Conservation (phyloP, 306 rosid genomes). For the Ammopiptanthus mongolicus region DNA sequence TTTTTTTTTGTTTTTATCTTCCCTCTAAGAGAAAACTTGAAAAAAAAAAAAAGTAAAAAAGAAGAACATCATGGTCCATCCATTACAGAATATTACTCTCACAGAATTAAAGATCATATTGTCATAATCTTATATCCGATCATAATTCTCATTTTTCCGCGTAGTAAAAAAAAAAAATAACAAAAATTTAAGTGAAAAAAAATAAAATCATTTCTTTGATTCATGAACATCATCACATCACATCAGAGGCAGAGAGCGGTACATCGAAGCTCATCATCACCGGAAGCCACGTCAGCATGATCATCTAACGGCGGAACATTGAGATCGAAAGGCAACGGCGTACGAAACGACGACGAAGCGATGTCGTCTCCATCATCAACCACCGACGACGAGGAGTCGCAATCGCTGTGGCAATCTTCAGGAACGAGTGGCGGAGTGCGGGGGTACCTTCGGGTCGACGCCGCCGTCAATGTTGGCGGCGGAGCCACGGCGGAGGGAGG, state of each 20-base stretch:
- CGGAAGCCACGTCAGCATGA: constrained; percentile 8
- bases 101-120: constrained; percentile 44
- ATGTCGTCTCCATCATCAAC: constrained; percentile 33
- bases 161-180: neutral
- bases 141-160: constrained; percentile 25
- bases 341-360: constrained; percentile 42
- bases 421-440: constrained; percentile 64
- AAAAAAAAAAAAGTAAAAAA: neutral
- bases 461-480: neutral
- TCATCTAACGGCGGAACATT: constrained; percentile 61
- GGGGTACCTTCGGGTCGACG: constrained; percentile 29
- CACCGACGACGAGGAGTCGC: constrained; percentile 85
- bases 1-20: neutral
- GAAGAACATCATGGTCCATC: neutral
- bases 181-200: constrained; percentile 2
- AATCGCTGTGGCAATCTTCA: constrained; percentile 82
- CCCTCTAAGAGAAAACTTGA: neutral
- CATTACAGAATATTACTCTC: constrained; percentile 19
- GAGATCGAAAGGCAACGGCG: constrained; percentile 64
- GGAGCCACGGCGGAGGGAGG: neutral
- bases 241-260: constrained; percentile 73
- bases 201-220: constrained; percentile 25
- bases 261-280: constrained; percentile 46
- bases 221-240: neutral
- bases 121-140: constrained; percentile 45